phyloP scores from a whole-genome alignment of 1,284 basidiomycete genomes.

The Prillingera fragicola region DNA sequence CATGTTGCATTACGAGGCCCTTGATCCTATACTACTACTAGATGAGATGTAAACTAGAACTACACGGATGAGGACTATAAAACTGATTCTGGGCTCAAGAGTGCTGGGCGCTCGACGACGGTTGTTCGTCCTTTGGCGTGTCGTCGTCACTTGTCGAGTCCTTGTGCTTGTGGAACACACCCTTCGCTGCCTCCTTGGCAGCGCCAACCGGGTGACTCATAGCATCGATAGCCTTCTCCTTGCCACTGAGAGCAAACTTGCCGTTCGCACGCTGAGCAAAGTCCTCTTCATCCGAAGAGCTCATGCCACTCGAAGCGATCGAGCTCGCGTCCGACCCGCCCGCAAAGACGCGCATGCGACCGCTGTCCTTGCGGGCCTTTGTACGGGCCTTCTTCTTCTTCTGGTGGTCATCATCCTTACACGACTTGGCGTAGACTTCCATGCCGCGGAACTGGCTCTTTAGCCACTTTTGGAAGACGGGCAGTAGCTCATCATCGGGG shows the following conservation, averaged over 20 bases:
- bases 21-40: too few species aligned
- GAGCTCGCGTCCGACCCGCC: background rate
- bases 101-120: too few species aligned
- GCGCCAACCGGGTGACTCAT: background rate
- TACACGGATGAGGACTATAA: too few species aligned
- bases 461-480: conserved; percentile 47
- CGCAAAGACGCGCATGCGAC: background rate
- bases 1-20: too few species aligned
- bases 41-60: too few species aligned
- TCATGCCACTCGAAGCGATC: background rate
- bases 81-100: too few species aligned
- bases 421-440: conserved; percentile 55
- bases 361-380: background rate
- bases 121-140: too few species aligned
- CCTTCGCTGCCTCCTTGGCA: background rate
- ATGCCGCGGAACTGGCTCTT: conserved; percentile 65
- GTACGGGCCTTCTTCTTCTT: conserved; percentile 36
- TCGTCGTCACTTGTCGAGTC: too few species aligned
- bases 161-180: background rate
- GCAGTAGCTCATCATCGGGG: conserved; percentile 49
- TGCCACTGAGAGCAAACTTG: background rate
- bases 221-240: conserved; percentile 1
- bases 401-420: conserved; percentile 54
- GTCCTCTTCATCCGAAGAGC: background rate
- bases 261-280: too few species aligned